Evolutionary conservation across 2,329 filamentous ascomycete genomes (phyloP).

Genomic region (Elsinoe arachidis): DNA sequence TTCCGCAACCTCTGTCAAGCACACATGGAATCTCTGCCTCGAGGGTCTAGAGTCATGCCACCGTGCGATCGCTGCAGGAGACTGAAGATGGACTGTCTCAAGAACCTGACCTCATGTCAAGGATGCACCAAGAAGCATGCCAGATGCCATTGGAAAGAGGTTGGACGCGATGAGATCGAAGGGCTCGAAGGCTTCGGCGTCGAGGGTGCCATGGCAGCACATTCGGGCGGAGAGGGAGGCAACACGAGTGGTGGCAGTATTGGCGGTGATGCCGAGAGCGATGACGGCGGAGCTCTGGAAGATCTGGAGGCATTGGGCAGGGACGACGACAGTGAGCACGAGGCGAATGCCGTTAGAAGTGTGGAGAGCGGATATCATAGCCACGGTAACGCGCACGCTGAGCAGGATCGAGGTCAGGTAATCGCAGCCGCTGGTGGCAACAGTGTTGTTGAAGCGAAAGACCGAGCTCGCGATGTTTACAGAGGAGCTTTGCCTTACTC

Average conservation of each 20-base stretch:
- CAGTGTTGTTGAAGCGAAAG: neutral
- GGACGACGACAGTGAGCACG: slow-evolving; percentile 8
- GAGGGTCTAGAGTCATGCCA: slow-evolving; percentile 67
- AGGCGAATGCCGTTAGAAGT: neutral
- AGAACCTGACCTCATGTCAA: slow-evolving; percentile 76
- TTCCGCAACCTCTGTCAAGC: slow-evolving; percentile 34
- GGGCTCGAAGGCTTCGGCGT: slow-evolving; percentile 23
- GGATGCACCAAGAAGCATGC: slow-evolving; percentile 87
- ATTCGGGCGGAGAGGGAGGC: slow-evolving; percentile 10
- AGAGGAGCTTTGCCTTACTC: slow-evolving; percentile 1
- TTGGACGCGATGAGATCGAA: slow-evolving; percentile 60
- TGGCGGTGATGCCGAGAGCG: slow-evolving; percentile 1
- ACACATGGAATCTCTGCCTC: slow-evolving; percentile 64
- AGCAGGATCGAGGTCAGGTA: slow-evolving; percentile 9
- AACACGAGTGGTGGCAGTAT: neutral
- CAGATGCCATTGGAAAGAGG: slow-evolving; percentile 75
- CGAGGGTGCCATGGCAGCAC: slow-evolving; percentile 15
- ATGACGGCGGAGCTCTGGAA: neutral
- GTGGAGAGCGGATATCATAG: neutral
- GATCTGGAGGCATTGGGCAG: slow-evolving; percentile 8
- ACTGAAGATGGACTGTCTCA: slow-evolving; percentile 71
- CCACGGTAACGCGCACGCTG: neutral
- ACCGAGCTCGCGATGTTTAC: neutral
- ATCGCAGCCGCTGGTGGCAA: neutral
- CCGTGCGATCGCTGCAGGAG: slow-evolving; percentile 77